Evolutionary conservation across 768 basidiomycete genomes (phyloP).

Genomic region (Naganishia vishniacii): DNA sequence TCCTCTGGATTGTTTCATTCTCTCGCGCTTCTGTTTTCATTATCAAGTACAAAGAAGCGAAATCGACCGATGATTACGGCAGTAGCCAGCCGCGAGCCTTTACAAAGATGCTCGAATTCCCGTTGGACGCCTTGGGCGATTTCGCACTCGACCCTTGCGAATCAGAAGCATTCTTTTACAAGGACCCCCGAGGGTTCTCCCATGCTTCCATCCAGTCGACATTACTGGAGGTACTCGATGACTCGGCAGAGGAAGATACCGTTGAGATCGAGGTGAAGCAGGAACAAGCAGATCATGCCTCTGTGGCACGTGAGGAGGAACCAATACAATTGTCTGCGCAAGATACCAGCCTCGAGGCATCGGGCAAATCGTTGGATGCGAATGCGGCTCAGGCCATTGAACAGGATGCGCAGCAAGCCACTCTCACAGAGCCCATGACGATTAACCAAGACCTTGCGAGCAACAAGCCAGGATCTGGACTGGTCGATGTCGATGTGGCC

Average conservation of each 20-base stretch:
- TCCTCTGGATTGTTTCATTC: slow-evolving; percentile 20
- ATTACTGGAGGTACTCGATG: neutral
- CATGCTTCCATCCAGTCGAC: slow-evolving; percentile 4
- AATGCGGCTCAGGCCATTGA: slow-evolving; percentile 5
- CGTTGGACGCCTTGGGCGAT: slow-evolving; percentile 14
- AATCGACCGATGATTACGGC: neutral
- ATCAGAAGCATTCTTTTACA: slow-evolving; percentile 19
- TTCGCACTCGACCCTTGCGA: slow-evolving; percentile 7
- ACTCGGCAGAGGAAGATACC: slow-evolving; percentile 13
- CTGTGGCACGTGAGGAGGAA: neutral
- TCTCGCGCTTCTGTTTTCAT: slow-evolving; percentile 15
- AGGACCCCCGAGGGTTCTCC: slow-evolving; percentile 22
- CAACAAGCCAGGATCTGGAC: slow-evolving; percentile 16
- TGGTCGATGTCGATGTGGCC: slow-evolving; percentile 6
- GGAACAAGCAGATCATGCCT: neutral
- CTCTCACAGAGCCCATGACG: neutral
- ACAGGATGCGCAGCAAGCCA: neutral
- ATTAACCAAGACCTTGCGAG: slow-evolving; percentile 5
- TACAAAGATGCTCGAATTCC: slow-evolving; percentile 20
- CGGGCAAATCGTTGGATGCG: neutral
- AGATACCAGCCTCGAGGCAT: neutral
- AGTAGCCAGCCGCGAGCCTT: neutral
- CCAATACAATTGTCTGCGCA: neutral
- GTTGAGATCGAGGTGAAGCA: neutral
- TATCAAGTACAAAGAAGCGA: slow-evolving; percentile 10